Evolutionary conservation across 176 grass and related monocot species (phyloP), one percentile per base, ranked within the genome.

Genomic region (Coix lacrymajobi): DNA sequence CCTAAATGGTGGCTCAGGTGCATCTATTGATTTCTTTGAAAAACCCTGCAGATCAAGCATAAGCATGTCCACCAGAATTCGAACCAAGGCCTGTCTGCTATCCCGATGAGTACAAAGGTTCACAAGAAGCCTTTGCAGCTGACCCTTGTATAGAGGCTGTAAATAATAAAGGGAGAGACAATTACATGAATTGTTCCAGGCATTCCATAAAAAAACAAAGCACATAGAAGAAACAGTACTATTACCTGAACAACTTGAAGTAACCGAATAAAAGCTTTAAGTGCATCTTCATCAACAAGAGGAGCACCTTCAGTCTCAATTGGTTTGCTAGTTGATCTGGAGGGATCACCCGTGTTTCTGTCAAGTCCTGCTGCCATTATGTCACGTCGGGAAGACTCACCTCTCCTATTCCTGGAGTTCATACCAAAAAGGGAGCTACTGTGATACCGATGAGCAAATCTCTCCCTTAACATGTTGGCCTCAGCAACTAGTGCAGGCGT

Each of bases 381-480:
- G 8, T 94, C 92, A 64, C 85, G 88, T 51, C 93, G 88, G n/a
- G 96, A 96, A 31, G 93, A 93, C 62, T 99, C 93, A 32, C 89
- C 93, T 84, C 96, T 90, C 67, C 96, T 90, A 66, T 68, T 91
- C 84, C 96, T 99, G 30, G 92, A 90, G 60, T 81, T 91, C 89
- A 96, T 90, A 63, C 93, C 93, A 93, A 96, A 96, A 82, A 93
- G 80, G 49, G 93, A 60, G 34, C 93, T 76, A 62, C 87, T 90
- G 31, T 94, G 89, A 83, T 92, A 92, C 43, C 96, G 85, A 88
- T 94, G 91, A 87, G 96, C 96, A 90, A 96, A 96, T 66, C 96
- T 99, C 87, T 99, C 96, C 77, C 96, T 86, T 58, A 99, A 82
- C 93, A 99, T 89, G 73, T 95, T 99, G 15, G 96, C 96, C 93